Evolutionary conservation across 2,329 filamentous ascomycete species (phyloP).

Genomic region (Trichoderma guizhouense): DNA sequence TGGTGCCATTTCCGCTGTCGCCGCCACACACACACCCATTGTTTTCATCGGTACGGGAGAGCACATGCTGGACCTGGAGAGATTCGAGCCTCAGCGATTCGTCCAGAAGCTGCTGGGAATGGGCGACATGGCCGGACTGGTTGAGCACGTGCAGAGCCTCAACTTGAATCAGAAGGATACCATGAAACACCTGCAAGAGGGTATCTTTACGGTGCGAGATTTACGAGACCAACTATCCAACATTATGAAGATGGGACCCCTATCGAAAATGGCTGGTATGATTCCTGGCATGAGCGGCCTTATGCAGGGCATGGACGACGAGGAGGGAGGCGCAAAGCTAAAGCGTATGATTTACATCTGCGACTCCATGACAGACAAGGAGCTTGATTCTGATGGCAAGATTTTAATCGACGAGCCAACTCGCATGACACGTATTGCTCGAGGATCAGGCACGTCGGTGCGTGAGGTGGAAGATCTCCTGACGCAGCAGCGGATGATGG

Average conservation of each 20-base stretch:
- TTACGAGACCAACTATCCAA: conserved; percentile 92
- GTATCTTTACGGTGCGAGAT: conserved; percentile 92
- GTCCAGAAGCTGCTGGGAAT: conserved; percentile 92
- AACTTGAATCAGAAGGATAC: conserved; percentile 98
- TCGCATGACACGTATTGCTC: conserved; percentile 86
- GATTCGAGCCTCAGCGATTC: conserved; percentile 89
- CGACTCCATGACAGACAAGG: conserved; percentile 95
- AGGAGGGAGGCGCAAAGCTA: conserved; percentile 88
- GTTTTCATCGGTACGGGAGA: conserved; percentile 98
- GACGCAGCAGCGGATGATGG: conserved; percentile 99
- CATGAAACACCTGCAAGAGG: conserved; percentile 97
- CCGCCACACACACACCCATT: conserved; percentile 93
- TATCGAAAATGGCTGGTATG: conserved; percentile 98
- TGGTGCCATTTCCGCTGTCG: conserved; percentile 95
- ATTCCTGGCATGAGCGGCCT: conserved; percentile 91
- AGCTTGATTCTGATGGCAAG: conserved; percentile 93
- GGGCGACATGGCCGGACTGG: conserved; percentile 92
- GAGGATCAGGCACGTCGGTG: conserved; percentile 85
- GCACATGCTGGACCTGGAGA: conserved; percentile 91
- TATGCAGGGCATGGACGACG: conserved; percentile 95
- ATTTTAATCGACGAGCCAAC: conserved; percentile 89
- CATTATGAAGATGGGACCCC: conserved; percentile 99
- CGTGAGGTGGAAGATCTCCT: conserved; percentile 92
- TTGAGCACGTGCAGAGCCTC: conserved; percentile 93
- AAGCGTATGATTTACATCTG: conserved; percentile 99